Evolutionary conservation across 257 asterid genomes (phyloP).

Genomic region (Verbena officinalis): DNA sequence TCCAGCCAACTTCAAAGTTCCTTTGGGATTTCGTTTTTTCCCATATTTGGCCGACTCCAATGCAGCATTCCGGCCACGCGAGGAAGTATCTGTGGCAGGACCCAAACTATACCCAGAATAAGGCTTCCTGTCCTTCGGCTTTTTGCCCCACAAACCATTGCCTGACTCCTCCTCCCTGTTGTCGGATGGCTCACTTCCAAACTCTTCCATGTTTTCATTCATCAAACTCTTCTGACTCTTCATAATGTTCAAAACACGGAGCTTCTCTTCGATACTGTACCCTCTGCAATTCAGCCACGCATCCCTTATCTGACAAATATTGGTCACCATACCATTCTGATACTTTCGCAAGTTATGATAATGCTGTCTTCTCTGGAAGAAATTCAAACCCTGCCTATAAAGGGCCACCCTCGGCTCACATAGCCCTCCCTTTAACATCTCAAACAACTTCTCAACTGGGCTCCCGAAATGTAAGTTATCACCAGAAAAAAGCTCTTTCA

Average conservation of each 20-base stretch:
- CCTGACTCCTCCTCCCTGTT: conserved; percentile 81
- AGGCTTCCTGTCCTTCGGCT: conserved; percentile 61
- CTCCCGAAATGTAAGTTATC: conserved; percentile 84
- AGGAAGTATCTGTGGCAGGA: conserved; percentile 48
- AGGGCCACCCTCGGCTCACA: conserved; percentile 99
- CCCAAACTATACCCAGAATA: conserved; percentile 49
- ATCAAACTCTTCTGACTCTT: conserved; percentile 89
- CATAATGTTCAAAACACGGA: conserved; percentile 86
- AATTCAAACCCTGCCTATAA: conserved; percentile 85
- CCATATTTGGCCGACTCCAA: conserved; percentile 54
- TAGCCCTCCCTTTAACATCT: conserved; percentile 90
- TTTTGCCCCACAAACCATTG: conserved; percentile 73
- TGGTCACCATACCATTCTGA: conserved; percentile 76
- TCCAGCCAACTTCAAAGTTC: conserved; percentile 64
- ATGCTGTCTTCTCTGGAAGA: conserved; percentile 78
- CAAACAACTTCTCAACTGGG: conserved; percentile 69
- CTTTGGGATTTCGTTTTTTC: conserved; percentile 68
- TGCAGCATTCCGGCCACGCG: conserved; percentile 48
- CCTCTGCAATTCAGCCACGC: conserved; percentile 89
- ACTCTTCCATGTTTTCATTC: conserved; percentile 92
- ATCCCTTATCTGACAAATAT: conserved; percentile 90
- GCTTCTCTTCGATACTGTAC: conserved; percentile 95
- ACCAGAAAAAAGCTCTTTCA: conserved; percentile 83
- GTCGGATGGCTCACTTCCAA: conserved; percentile 77
- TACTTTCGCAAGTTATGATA: conserved; percentile 80